Evolutionary conservation across 306 rosid species (phyloP).

Genomic region (Biancaea sappan): DNA sequence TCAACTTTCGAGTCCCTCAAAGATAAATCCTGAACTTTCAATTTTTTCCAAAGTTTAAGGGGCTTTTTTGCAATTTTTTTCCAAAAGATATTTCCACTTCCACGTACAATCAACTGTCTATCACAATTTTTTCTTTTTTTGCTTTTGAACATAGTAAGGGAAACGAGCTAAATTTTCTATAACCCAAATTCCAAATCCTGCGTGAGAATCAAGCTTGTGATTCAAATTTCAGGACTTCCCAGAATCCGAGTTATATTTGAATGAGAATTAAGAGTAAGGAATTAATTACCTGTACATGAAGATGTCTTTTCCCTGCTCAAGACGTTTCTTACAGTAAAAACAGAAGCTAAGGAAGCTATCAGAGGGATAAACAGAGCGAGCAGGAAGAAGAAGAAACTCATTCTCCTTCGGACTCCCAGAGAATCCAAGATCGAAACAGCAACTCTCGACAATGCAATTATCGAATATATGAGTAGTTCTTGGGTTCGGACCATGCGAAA

Average conservation of each 20-base stretch:
- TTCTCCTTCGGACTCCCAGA: slow-evolving; percentile 35
- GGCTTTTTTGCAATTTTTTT: too few relatives aligned
- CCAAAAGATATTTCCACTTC: too few relatives aligned
- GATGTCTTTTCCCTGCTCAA: slow-evolving; percentile 57
- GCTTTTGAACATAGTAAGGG: too few relatives aligned
- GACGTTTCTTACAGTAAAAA: slow-evolving; percentile 58
- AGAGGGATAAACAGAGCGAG: slow-evolving; percentile 37
- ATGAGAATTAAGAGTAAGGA: not conserved
- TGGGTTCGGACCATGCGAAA: slow-evolving; percentile 76
- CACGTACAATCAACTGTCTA: too few relatives aligned
- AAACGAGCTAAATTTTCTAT: not conserved
- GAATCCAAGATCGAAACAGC: slow-evolving; percentile 48
- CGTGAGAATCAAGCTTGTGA: too few relatives aligned
- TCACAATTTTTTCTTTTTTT: too few relatives aligned
- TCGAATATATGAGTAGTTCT: slow-evolving; percentile 78
- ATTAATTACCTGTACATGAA: slow-evolving; percentile 80
- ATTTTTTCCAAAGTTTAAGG: too few relatives aligned
- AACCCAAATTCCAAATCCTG: not conserved
- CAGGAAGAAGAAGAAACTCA: slow-evolving; percentile 26
- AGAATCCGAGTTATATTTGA: not conserved
- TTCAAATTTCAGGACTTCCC: too few relatives aligned
- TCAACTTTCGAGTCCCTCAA: too few relatives aligned
- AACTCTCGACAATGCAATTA: slow-evolving; percentile 67
- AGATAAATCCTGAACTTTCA: too few relatives aligned
- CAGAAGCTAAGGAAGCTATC: slow-evolving; percentile 63